Evolutionary conservation across 1,139 yeast species (phyloP).

Genomic region (Fermentozyma sake): DNA sequence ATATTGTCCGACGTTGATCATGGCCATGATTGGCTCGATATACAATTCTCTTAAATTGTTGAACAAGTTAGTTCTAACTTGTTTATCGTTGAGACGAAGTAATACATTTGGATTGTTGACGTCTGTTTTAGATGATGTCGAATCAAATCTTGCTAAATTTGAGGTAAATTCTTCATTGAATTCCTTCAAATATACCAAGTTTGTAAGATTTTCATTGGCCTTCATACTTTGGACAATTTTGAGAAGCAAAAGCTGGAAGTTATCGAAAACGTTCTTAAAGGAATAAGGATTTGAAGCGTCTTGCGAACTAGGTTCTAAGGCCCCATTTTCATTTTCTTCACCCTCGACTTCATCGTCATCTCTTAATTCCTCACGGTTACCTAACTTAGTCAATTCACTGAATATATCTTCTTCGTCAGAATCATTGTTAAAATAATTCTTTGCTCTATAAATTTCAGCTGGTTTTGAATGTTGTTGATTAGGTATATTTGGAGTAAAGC

Average conservation of each 20-base stretch:
- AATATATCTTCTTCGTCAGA: no score
- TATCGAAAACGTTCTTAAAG: conserved; percentile 30
- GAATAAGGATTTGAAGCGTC: conserved; percentile 35
- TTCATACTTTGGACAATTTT: conserved; percentile 20
- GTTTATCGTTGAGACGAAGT: conserved; percentile 22
- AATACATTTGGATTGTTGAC: conserved; percentile 13
- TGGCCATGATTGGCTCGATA: conserved; percentile 39
- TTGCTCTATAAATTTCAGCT: no score
- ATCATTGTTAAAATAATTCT: no score
- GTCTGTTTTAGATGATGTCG: conserved; percentile 13
- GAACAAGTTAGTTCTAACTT: conserved; percentile 32
- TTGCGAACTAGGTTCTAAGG: no score
- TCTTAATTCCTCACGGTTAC: conserved; percentile 10
- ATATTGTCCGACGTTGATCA: conserved; percentile 27
- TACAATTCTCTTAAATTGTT: conserved; percentile 34
- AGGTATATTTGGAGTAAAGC: no score
- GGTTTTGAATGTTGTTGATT: no score
- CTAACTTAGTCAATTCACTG: conserved; percentile 11
- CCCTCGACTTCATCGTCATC: conserved; percentile 3
- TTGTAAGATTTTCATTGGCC: conserved; percentile 20
- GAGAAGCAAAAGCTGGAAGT: conserved; percentile 32
- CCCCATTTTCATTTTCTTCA: no score
- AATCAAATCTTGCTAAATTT: conserved; percentile 17
- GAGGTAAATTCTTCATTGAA: conserved; percentile 29
- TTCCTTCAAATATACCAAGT: conserved; percentile 35